Percentiles rank a stretch among this genome's conserved stretches.
phyloP scores from a whole-genome alignment of 208 protist species.

The Crithidia expoeki region DNA sequence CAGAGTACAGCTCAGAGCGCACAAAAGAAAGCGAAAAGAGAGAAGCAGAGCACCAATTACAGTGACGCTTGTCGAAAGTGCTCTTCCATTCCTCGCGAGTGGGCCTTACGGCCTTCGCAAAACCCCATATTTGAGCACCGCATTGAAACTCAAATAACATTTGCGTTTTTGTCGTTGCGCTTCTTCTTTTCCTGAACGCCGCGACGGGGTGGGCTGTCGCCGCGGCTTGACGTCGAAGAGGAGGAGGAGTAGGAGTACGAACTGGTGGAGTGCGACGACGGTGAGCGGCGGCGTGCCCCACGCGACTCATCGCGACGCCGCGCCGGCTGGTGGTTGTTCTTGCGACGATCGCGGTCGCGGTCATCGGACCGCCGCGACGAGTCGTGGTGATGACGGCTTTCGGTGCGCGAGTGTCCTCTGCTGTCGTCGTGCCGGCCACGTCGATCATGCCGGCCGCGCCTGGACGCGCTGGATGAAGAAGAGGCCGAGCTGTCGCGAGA shows the following conservation, averaged over 20 bases:
- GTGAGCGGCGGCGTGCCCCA: slow-evolving; percentile 15
- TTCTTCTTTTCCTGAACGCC: slow-evolving; percentile 18
- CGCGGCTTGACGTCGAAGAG: background rate
- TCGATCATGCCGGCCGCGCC: slow-evolving; percentile 1
- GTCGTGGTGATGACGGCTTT: slow-evolving; percentile 6
- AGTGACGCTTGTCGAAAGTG: no score
- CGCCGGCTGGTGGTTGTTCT: background rate
- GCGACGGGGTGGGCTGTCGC: slow-evolving; percentile 1
- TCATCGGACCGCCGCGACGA: slow-evolving; percentile 1
- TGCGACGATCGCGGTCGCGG: slow-evolving; percentile 11
- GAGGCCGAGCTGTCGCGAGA: background rate
- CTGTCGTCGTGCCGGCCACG: slow-evolving; percentile 9
- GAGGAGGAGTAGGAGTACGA: slow-evolving; percentile 9
- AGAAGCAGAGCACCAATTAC: background rate
- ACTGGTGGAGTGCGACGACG: background rate
- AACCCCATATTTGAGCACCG: no score
- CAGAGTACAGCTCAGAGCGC: background rate
- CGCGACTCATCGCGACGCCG: slow-evolving; percentile 3
- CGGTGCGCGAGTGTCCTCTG: background rate
- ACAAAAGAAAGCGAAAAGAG: background rate
- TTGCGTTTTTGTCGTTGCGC: background rate
- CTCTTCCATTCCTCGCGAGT: no score
- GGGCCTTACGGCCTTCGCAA: no score
- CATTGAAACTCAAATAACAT: slow-evolving; percentile 20
- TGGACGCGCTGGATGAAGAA: background rate